Base-by-base conservation (phyloP, 2,329 filamentous ascomycete species). In the Thermomyces lanuginosus region DNA sequence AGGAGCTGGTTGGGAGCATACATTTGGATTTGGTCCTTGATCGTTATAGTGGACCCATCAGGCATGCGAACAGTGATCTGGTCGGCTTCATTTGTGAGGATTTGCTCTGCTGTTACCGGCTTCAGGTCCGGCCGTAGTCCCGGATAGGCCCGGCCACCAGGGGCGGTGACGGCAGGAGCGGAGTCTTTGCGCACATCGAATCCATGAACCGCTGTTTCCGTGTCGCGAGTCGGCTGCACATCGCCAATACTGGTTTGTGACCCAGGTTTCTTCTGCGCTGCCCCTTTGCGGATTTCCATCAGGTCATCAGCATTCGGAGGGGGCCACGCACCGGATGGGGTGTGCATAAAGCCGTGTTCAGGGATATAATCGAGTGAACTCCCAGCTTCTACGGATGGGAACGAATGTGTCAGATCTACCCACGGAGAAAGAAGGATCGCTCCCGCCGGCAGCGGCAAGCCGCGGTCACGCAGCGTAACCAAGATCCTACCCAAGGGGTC, bases 381-480 rank as follows among this genome's bases (percentile, higher is more conserved):
- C 21, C 82, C 70, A 4, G 63, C 68, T 2, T 70, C 66, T n/a
- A 92, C 67, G 38, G 84, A 93, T 0, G 89, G 89, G 37, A 95
- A 95, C 0, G 84, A 93, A 48, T 95, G 86, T 0, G 82, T 92
- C 28, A 95, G 58, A 48, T 98, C 89, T 6, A 86, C 83, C 89
- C 89, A 98, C 1, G 89, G 89, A 26, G 82, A 92, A 27, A 95
- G 79, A 21, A 95, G 61, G 22, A 95, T 74, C 4, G 78, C 84
- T 1, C 89, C 89, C 2, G 89, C 84, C 1, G 89, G 89, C 14
- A 93, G 53, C 4, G 86, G 78, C 8, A 92, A 60, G 0, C 74
- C 76, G 46, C 78, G 76, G 44, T 95, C 84, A 35, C 89, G 72
- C 34, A 95, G 53, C 2, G 72, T 69, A 16, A 91, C 76, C 29